Evolutionary conservation across 257 asterid genomes (phyloP), one percentile per base, ranked within the genome.

Genomic region (Ilex aquifolium): DNA sequence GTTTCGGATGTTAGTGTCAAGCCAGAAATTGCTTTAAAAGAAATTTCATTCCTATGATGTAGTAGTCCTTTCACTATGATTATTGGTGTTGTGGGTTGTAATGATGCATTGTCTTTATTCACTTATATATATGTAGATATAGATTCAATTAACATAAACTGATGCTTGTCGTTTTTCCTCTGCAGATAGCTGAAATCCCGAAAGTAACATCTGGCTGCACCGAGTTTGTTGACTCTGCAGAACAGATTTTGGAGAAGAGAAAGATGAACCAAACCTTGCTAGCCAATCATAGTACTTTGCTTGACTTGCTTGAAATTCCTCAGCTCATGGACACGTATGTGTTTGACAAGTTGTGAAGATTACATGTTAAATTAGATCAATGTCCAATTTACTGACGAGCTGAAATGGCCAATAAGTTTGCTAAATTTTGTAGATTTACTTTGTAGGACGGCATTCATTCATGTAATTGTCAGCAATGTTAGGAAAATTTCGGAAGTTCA

Each of bases 281-380:
- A 55, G 83, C 88, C 64, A 93, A 93, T 61, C 96, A 88, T 65
- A 87, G 96, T 79, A 84, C 97, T 64, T 79, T 93, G 80, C 97
- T 93, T 72, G 99, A 93, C 78, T 81, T 93, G 81, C 99, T 93
- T 62, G 99, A 93, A 88, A 90, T 90, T 72, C 99, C 99, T 74
- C 99, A 93, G 76, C 96, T 93, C 72, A 93, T 93, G 99, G 96
- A 90, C 77, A 93, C 97, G 97, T 93, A 84, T 46, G 83, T 76
- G 65, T 59, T 75, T 31, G 44, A 50, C 68, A 56, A 15, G 68
- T 65, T 42, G 29, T 57, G 49, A 63, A 77, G 64, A 65, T 66
- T 15, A 32, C 31, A 40, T 48, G 14, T 30, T 57, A 36, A 56
- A 59, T 60, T 66, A 44, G 51, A 56, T 39, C n/a, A 44, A 48